Evolutionary conservation across 2,329 filamentous ascomycete species (phyloP), one percentile per base, ranked within the genome.

Genomic region (Talaromyces sp.): DNA sequence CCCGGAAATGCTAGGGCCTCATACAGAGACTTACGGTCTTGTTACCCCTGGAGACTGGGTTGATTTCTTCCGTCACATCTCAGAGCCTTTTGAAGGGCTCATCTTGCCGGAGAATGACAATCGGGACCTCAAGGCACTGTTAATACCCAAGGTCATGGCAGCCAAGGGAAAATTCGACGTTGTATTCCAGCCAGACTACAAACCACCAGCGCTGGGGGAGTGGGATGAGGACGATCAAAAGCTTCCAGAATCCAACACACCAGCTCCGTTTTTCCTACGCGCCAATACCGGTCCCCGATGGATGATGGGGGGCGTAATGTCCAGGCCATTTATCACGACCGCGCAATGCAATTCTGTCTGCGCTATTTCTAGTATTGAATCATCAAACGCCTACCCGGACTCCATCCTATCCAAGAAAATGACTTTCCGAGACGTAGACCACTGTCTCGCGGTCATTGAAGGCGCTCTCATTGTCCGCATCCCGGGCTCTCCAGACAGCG

Each of bases 21-120:
- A 85, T 64, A 83, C 82, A 2, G 84, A 86, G 64, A 79, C 79
- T 23, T 72, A 83, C 1, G 83, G 83, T 14, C 70, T 87, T 3
- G 81, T 86, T 31, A 81, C 82, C 0, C 84, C 84, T 0, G 84
- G 83, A 5, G 83, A 84, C 67, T 86, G 84, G 84, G 75, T 85
- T 31, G 83, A 86, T 65, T 86, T 87, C 74, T 87, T 86, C 74
- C 79, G 84, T 56, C 82, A 84, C 67, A 79, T 86, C 7, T 79
- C 78, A 31, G 83, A 86, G 68, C 74, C 80, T 0, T 85, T 81
- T 61, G 64, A 72, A 3, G 83, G 83, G 0, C 66, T 81, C 0
- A 65, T 85, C 18, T 77, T 83, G 16, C 83, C 84, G 0, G 79
- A 83, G 57, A 70, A 73, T 40, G 84, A 86, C 67, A 67, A 78